Conservation (phyloP, 371 early-diverging fungal genomes). For the Haplosporangium sp. region DNA sequence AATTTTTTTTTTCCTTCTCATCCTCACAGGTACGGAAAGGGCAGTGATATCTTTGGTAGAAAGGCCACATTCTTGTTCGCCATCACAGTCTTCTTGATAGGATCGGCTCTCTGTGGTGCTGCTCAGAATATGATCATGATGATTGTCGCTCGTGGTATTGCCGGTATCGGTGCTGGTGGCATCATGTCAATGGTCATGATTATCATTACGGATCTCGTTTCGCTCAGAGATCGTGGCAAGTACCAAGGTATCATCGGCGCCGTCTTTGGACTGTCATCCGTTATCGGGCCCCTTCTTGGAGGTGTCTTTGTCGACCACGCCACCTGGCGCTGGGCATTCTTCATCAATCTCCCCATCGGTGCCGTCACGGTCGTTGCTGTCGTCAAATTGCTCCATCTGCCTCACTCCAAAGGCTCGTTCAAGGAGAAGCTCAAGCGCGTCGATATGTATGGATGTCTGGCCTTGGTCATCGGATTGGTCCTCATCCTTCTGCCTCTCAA, state of each 20-base stretch:
- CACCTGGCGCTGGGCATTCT: constrained; percentile 81
- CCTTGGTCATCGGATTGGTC: constrained; percentile 55
- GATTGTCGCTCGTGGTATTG: constrained; percentile 65
- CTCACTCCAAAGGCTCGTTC: constrained; percentile 54
- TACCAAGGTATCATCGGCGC: constrained; percentile 64
- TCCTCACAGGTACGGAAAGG: constrained; percentile 17
- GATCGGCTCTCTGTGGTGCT: constrained; percentile 73
- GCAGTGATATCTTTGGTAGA: constrained; percentile 74
- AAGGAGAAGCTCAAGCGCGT: constrained; percentile 69
- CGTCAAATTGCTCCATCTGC: constrained; percentile 56
- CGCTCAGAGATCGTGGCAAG: constrained; percentile 57
- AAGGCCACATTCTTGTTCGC: constrained; percentile 69
- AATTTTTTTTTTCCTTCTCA: neutral
- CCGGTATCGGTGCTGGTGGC: constrained; percentile 79
- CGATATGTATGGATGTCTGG: constrained; percentile 69
- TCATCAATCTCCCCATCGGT: constrained; percentile 67
- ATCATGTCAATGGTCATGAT: constrained; percentile 62
- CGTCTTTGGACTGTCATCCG: constrained; percentile 67
- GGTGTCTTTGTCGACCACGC: constrained; percentile 73
- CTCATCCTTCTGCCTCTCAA: constrained; percentile 63
- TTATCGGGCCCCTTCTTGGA: constrained; percentile 76
- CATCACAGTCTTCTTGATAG: constrained; percentile 69
- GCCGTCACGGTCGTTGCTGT: constrained; percentile 58
- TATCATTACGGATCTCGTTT: constrained; percentile 61
- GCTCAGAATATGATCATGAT: constrained; percentile 73